Evolutionary conservation across 2,329 filamentous ascomycete genomes (phyloP), one percentile per base, ranked within the genome.

Genomic region (Dryadomyces quercivorus): DNA sequence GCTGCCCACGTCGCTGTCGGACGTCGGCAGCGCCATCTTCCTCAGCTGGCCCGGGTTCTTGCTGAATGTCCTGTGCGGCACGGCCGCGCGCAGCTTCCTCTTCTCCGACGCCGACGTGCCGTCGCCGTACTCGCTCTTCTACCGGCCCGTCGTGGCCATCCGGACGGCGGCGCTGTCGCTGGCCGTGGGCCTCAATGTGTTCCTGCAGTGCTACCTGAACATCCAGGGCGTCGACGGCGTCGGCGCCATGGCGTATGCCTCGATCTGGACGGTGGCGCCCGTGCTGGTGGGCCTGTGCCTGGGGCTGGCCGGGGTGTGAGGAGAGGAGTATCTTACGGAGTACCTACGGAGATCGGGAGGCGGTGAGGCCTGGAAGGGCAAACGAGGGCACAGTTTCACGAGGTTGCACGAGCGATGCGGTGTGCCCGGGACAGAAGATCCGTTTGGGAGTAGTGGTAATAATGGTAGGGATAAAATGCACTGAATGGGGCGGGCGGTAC

Each of bases 41-140:
- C 74, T 77, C 9, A 74, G 87, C 50, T 68, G 89, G 3, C 82
- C 84, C 1, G 75, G 61, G 3, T 59, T 59, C 45, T 36, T 59
- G 3, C 54, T 76, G 46, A 74, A 75, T 7, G 59, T 78, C 3
- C 62, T 74, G 2, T 74, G 87, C 18, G 91, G 90, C 2, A 73
- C 81, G 58, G 86, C 88, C 0, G 82, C 85, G 5, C 82, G 82
- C 58, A 77, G 79, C 48, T 92, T 94, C 66, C 80, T 96, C 60
- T 94, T 95, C 66, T 40, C 44, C 10, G 26, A 79, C 81, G 43
- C 82, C 85, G 2, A 77, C 81, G 21, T n/a, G 18, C 43, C 22
- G 8, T 1, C 44, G 12, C 13, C 43, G 48, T 26, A 3, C 9
- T 44, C 51, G 10, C 15, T 21, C 21, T 9, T 34, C 5, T 56